Base-by-base conservation (phyloP, 2,329 filamentous ascomycete species). In the Pseudofabraea citricarpa region DNA sequence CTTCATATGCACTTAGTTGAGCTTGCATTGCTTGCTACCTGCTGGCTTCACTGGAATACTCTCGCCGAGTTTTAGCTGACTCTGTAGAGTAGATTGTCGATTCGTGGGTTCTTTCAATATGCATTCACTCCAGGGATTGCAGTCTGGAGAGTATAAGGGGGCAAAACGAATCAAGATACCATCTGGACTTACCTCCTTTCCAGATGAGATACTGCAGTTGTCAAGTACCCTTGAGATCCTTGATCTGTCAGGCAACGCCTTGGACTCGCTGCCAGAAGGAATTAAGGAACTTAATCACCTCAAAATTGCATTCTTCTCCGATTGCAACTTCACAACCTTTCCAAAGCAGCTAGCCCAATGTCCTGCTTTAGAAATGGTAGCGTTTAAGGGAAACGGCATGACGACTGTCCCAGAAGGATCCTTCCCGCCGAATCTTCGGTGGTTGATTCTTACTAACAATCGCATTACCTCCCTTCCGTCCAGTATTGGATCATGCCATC, bases 361-460 rank as follows among this genome's bases (percentile, higher is more conserved):
- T 44, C 64, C 64, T 5, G 55, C 57, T 38, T 64, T 74, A n/a
- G 69, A 72, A 51, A 74, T 72, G 66, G 65, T 73, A 26, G 70
- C 68, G 4, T 73, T 74, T 48, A 69, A 69, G 16, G 57, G 57
- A 45, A 75, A 75, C 56, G 54, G 55, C 41, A 74, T 75, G 69
- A 50, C 50, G 6, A 50, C 52, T 5, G 58, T 74, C 20, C 67
- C 67, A 12, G 68, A 70, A 46, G 58, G 60, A 23, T 53, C 66
- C 10, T 56, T 74, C 15, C 71, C 71, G 7, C 59, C 61, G 6
- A 63, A 55, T 8, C 58, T 74, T 15, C 61, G 69, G n/a, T 73
- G 69, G 67, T 56, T 74, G 29, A 72, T 74, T 40, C 56, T 75
- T 10, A 74, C 71, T 15, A 64, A 69, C 50, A 74, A 74, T 54